Evolutionary conservation across 495 filamentous ascomycete species (phyloP).

Genomic region (Elasticomyces elasticus): DNA sequence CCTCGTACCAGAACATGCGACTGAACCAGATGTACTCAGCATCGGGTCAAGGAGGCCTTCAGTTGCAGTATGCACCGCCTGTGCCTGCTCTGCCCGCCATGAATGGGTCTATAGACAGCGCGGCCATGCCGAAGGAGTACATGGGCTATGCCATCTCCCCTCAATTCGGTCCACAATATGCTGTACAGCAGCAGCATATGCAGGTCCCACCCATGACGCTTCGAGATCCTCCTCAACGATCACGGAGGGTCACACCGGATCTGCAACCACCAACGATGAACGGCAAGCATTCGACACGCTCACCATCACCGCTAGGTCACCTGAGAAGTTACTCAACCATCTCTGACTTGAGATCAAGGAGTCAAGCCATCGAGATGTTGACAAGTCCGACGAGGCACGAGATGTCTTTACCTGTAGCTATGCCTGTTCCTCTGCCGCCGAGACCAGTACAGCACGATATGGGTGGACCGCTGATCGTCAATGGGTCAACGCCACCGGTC

Average conservation of each 20-base stretch:
- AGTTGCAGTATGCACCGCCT: slow-evolving; percentile 6
- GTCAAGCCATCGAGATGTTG: slow-evolving; percentile 1
- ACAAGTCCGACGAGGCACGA: slow-evolving; percentile 10
- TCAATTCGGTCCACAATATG: slow-evolving; percentile 44
- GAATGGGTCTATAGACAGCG: slow-evolving; percentile 26
- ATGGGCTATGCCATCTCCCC: slow-evolving; percentile 53
- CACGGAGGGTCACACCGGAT: slow-evolving; percentile 39
- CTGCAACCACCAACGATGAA: slow-evolving; percentile 31
- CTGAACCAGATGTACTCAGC: not conserved
- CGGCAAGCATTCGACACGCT: slow-evolving; percentile 27
- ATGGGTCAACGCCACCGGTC: slow-evolving; percentile 31
- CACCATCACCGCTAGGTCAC: slow-evolving; percentile 33
- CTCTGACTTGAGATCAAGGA: slow-evolving; percentile 12
- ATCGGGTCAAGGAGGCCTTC: slow-evolving; percentile 1
- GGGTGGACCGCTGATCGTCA: slow-evolving; percentile 37
- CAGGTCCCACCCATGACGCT: slow-evolving; percentile 38
- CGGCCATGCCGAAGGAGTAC: slow-evolving; percentile 48
- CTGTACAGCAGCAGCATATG: slow-evolving; percentile 34
- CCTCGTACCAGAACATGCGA: slow-evolving; percentile 17
- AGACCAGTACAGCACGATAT: slow-evolving; percentile 7
- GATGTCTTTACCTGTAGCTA: not conserved
- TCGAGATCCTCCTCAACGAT: slow-evolving; percentile 36
- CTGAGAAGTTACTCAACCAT: slow-evolving; percentile 26
- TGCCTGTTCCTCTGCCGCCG: not conserved
- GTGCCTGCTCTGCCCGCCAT: slow-evolving; percentile 25